Evolutionary conservation across 495 filamentous ascomycete genomes (phyloP).

Genomic region (Penicillium crystallinum): DNA sequence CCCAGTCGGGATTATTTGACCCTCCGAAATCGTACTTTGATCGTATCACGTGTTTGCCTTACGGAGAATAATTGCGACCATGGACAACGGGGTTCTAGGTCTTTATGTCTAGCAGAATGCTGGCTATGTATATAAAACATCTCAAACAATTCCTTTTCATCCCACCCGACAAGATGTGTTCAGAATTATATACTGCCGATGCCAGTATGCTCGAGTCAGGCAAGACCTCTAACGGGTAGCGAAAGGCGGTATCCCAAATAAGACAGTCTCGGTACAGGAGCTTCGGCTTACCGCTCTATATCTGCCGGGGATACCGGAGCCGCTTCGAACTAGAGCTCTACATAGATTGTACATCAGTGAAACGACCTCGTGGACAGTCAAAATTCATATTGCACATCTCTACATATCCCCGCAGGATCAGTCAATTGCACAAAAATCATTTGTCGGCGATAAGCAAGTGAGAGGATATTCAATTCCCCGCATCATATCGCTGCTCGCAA

Average conservation of each 20-base stretch:
- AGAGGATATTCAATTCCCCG: not conserved
- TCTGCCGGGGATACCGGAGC: not conserved
- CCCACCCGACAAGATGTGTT: not conserved
- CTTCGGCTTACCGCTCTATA: constrained; percentile 1
- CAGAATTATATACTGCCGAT: not conserved
- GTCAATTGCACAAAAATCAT: not conserved
- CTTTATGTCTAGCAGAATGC: not conserved
- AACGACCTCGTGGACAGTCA: not conserved
- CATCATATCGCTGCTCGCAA: constrained; percentile 4
- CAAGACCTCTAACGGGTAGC: not conserved
- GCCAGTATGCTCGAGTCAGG: not conserved
- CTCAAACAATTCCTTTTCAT: too few relatives aligned
- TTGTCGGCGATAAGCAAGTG: not conserved
- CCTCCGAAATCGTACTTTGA: constrained; percentile 3
- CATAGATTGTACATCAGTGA: not conserved
- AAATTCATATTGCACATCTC: too few relatives aligned
- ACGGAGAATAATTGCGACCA: not conserved
- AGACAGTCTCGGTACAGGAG: not conserved
- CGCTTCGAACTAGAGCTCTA: not conserved
- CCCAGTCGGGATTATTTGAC: not conserved
- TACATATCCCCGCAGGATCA: not conserved
- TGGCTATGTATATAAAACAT: too few relatives aligned
- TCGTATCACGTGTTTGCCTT: constrained; percentile 9
- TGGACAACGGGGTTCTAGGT: not conserved
- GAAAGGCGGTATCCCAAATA: not conserved